These are phyloP conservation scores for Alternaria sp. DNA, from an alignment of 2,329 filamentous ascomycete genomes.

Conservation along the genomic window DNA sequence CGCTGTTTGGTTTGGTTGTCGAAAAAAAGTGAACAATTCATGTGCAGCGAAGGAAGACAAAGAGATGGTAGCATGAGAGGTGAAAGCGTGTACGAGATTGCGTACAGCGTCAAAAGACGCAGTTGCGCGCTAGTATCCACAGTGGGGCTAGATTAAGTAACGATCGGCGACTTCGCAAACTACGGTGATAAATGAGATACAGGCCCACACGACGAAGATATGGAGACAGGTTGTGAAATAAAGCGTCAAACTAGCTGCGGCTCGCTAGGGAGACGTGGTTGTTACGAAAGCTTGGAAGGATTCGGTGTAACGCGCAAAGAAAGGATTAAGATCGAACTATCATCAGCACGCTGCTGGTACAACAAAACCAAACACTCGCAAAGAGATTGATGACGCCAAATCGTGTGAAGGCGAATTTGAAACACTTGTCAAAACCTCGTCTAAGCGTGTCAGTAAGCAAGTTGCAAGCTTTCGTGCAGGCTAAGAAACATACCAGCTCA, in stretches of 20 bases:
- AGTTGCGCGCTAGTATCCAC: neutral
- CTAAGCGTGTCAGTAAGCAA: neutral
- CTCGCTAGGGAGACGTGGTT: neutral
- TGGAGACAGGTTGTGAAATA: neutral
- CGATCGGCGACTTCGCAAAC: neutral
- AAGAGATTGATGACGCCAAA: neutral
- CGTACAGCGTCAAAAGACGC: neutral
- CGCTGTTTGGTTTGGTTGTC: neutral
- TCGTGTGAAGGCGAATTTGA: neutral
- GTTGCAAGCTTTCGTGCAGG: neutral
- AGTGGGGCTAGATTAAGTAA: neutral
- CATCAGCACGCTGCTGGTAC: neutral
- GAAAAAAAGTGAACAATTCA: neutral
- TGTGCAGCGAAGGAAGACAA: neutral
- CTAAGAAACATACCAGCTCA: constrained; percentile 9
- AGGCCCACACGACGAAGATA: neutral
- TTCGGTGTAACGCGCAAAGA: neutral
- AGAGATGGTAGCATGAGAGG: neutral
- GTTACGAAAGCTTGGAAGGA: neutral
- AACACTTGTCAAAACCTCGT: rapidly evolving
- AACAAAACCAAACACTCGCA: neutral
- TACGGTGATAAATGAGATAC: neutral
- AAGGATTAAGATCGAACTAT: neutral
- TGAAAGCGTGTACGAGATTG: neutral
- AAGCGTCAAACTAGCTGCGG: neutral